Evolutionary conservation across 345 rosid genomes (phyloP).

Genomic region (Camelina hispida): DNA sequence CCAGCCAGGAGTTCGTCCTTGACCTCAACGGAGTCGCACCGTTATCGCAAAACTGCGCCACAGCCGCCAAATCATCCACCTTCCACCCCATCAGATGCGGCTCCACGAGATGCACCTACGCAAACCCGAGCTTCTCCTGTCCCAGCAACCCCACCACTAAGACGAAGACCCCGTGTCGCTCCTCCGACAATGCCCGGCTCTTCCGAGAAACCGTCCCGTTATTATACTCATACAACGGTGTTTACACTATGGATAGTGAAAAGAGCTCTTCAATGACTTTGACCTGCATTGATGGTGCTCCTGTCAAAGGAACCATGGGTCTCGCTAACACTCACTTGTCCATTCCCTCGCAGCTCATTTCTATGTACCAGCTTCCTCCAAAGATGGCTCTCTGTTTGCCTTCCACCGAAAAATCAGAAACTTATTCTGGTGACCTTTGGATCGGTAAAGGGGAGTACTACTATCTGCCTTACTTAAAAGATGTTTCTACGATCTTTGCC

Average conservation of each 20-base stretch:
- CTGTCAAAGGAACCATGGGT: conserved; percentile 28
- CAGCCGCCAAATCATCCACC: neutral
- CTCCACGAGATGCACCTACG: conserved; percentile 26
- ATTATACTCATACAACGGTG: neutral
- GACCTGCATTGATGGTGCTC: conserved; percentile 20
- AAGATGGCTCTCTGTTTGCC: conserved; percentile 41
- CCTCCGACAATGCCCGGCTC: conserved; percentile 4
- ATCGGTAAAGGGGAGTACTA: conserved; percentile 31
- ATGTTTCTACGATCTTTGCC: conserved; percentile 28
- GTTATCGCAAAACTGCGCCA: neutral
- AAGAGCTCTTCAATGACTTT: conserved; percentile 20
- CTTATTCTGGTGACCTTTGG: neutral
- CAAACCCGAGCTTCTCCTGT: conserved; percentile 8
- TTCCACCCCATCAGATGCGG: conserved; percentile 31
- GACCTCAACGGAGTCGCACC: conserved; percentile 30
- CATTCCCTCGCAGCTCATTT: neutral
- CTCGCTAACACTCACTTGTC: conserved; percentile 32
- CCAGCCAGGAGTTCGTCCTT: neutral
- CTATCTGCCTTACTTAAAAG: neutral
- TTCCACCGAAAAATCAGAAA: neutral
- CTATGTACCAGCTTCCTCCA: neutral
- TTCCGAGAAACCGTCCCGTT: conserved; percentile 2
- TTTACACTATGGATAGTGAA: neutral
- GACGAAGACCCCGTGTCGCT: neutral
- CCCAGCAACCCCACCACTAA: conserved; percentile 4